Evolutionary conservation across 331 rosid genomes (phyloP), one percentile per base, ranked within the genome.

Genomic region (Acacia pycnantha): DNA sequence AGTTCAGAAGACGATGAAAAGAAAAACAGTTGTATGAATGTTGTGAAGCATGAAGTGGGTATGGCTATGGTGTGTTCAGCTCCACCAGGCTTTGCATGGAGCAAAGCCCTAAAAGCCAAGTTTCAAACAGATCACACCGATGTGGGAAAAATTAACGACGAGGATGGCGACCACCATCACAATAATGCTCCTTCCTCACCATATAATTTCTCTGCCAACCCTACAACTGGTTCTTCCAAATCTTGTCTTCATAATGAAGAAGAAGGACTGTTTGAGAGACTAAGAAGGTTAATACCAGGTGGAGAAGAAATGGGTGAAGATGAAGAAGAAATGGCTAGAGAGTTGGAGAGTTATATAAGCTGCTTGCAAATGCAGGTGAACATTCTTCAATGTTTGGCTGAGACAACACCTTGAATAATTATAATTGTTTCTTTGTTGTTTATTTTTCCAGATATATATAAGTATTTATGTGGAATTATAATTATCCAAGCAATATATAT

Each of bases 291-390:
- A 77, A 70, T 93, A 15, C 97, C 97, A 0, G 97, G 97, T 33
- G 97, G 97, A 62, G 88, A 59, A 53, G 86, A 86, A 29, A 88
- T 88, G 79, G 81, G 81, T 29, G 85, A 83, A 33, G 86, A 58
- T 24, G 66, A 43, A 12, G 33, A 87, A 53, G 84, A 88, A 83
- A 70, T 93, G 90, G 87, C 81, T 59, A 69, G 56, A 16, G 94
- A 93, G 79, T 65, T 91, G 67, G 89, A 81, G 74, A 93, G 94
- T 67, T 93, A 93, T 53, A 64, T 93, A 44, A 88, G 75, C 12
- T 93, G 95, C 82, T 89, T 93, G 86, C 77, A 93, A 84, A 78
- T 87, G 83, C 97, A 93, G 90, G 95, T 93, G 53, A 88, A 87
- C 54, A 79, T 91, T 90, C 97, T 93, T 76, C 87, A 85, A 43